phyloP scores from a whole-genome alignment of 371 early-diverging fungal genomes.

The Nematocida sp. region DNA sequence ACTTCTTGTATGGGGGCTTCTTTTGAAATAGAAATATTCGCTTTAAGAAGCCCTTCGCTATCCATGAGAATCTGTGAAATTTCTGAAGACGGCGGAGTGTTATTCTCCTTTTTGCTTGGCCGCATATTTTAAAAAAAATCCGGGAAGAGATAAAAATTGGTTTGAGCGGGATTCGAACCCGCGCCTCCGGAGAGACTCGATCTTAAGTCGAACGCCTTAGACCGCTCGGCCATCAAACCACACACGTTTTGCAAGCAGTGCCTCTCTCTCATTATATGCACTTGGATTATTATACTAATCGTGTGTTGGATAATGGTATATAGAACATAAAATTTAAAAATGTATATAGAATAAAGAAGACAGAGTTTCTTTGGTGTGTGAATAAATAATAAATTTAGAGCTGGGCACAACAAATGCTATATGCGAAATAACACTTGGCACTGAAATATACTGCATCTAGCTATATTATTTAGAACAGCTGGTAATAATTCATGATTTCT shows the following conservation, averaged over 20 bases:
- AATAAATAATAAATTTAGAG: no score
- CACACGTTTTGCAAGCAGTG: not conserved
- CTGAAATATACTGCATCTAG: no score
- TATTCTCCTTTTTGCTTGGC: slow-evolving; percentile 11
- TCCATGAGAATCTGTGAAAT: slow-evolving; percentile 13
- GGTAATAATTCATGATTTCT: no score
- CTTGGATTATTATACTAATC: no score
- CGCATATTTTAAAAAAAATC: slow-evolving; percentile 19
- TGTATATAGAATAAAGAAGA: no score
- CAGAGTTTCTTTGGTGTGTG: no score
- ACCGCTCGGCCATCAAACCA: slow-evolving; percentile 66
- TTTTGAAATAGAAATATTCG: not conserved
- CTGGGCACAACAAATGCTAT: no score
- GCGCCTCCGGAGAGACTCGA: slow-evolving; percentile 63
- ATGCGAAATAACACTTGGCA: no score
- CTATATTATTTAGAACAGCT: no score
- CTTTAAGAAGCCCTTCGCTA: not conserved
- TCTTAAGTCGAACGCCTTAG: slow-evolving; percentile 66
- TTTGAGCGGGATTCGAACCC: slow-evolving; percentile 67
- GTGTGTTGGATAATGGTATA: no score
- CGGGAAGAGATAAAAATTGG: slow-evolving; percentile 37
- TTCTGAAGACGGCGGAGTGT: not conserved
- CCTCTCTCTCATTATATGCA: not conserved
- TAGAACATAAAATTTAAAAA: no score
- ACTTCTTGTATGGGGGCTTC: not conserved